Evolutionary conservation across 306 rosid genomes (phyloP).

Genomic region (Dalbergia cultrata): DNA sequence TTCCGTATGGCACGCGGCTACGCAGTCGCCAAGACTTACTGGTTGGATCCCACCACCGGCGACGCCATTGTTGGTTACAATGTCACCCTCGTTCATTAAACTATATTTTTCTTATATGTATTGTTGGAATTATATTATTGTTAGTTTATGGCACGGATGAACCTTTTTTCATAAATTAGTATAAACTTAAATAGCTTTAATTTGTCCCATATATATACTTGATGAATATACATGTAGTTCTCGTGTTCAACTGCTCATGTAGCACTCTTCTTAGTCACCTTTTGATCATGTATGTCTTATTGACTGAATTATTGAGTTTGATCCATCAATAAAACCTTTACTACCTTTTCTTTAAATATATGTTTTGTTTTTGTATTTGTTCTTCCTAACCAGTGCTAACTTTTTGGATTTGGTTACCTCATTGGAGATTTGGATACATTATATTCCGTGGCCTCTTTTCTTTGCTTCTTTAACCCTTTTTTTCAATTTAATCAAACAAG

Average conservation of each 20-base stretch:
- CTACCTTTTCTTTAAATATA: not conserved
- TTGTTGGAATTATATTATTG: not conserved
- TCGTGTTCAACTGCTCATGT: not conserved
- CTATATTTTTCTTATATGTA: not conserved
- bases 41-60: conserved; percentile 54
- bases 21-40: conserved; percentile 69
- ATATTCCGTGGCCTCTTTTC: no score
- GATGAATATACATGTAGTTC: not conserved
- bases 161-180: not conserved
- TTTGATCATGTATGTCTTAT: not conserved
- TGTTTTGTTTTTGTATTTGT: not conserved
- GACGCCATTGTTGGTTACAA: conserved; percentile 88
- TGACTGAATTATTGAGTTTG: not conserved
- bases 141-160: not conserved
- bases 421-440: no score
- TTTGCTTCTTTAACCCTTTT: not conserved
- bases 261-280: not conserved
- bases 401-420: no score
- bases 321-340: conserved; percentile 7
- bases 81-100: conserved; percentile 71
- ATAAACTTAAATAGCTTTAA: not conserved
- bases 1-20: conserved; percentile 85
- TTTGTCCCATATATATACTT: not conserved
- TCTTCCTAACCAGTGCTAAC: no score
- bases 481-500: not conserved